Conservation (phyloP, 371 early-diverging fungal species). For the Capillidium heterosporum region DNA sequence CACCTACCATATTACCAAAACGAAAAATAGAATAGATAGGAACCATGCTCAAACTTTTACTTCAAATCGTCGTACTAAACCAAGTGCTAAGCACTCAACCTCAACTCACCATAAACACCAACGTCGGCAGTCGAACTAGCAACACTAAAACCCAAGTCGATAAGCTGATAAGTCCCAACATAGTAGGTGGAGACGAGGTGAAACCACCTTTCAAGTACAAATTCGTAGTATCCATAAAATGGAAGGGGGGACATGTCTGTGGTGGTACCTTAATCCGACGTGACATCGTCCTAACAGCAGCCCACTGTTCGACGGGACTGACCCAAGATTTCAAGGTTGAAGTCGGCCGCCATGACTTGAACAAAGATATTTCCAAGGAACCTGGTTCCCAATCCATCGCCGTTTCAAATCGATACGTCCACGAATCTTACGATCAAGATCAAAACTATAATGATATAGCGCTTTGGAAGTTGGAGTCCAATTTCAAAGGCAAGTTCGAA, state of each 20-base stretch:
- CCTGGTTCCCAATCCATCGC: background rate
- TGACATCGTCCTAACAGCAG: slow-evolving; percentile 4
- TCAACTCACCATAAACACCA: too few relatives aligned
- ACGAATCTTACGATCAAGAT: background rate
- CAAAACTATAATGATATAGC: slow-evolving; percentile 4
- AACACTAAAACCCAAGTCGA: too few relatives aligned
- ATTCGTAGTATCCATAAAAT: background rate
- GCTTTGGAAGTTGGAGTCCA: background rate
- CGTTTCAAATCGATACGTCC: slow-evolving; percentile 1
- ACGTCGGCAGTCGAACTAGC: too few relatives aligned
- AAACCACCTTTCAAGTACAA: background rate
- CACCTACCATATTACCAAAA: too few relatives aligned
- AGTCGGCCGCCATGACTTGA: background rate
- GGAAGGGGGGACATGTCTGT: slow-evolving; percentile 5
- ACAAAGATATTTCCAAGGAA: background rate
- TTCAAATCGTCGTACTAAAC: too few relatives aligned
- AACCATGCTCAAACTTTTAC: too few relatives aligned
- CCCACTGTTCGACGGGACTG: slow-evolving; percentile 1
- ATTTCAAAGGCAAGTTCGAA: background rate
- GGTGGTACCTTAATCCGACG: slow-evolving; percentile 1
- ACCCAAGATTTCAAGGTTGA: background rate
- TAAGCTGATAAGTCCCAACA: background rate
- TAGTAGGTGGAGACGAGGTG: slow-evolving; percentile 4
- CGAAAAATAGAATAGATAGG: too few relatives aligned
- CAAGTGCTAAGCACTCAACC: too few relatives aligned